phyloP scores from a whole-genome alignment of 2,329 filamentous ascomycete genomes.

The Huntiella omanensis region DNA sequence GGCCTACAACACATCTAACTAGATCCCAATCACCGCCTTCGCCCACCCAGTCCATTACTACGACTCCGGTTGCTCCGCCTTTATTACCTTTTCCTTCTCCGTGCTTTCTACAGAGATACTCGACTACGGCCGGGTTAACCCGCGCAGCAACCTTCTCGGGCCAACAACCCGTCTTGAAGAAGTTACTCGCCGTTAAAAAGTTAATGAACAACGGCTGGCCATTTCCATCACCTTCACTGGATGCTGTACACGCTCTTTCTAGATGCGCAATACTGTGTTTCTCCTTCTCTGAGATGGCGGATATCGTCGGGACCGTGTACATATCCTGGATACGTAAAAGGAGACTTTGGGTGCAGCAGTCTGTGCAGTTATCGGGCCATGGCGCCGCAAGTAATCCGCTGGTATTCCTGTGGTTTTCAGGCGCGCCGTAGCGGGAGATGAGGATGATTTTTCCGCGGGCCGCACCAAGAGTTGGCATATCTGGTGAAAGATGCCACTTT shows the following conservation, averaged over 20 bases:
- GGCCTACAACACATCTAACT: conserved; percentile 67
- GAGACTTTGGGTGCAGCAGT: conserved; percentile 51
- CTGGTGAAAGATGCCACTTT: conserved; percentile 62
- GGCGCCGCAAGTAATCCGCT: conserved; percentile 40
- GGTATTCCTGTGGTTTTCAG: conserved; percentile 29
- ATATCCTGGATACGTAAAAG: conserved; percentile 81
- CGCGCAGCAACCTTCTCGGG: conserved; percentile 77
- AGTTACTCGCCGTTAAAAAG: conserved; percentile 80
- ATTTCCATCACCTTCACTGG: conserved; percentile 22
- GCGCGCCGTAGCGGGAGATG: conserved; percentile 58
- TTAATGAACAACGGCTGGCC: conserved; percentile 44
- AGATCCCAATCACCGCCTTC: conserved; percentile 78
- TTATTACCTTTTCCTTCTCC: conserved; percentile 30
- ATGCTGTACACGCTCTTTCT: conserved; percentile 34
- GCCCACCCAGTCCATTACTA: conserved; percentile 90
- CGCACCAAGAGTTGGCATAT: conserved; percentile 60
- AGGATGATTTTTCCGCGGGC: conserved; percentile 69
- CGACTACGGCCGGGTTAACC: conserved; percentile 59
- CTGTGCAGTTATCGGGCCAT: conserved; percentile 81
- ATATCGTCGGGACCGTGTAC: conserved; percentile 63
- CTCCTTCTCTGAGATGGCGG: conserved; percentile 68
- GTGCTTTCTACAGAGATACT: conserved; percentile 41
- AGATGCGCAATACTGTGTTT: conserved; percentile 55
- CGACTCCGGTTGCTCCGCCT: conserved; percentile 65
- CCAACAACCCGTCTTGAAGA: conserved; percentile 85